These are phyloP conservation scores for Phytopythium delawarense DNA, from an alignment of 352 stramenopile genomes.

Conservation along the genomic window DNA sequence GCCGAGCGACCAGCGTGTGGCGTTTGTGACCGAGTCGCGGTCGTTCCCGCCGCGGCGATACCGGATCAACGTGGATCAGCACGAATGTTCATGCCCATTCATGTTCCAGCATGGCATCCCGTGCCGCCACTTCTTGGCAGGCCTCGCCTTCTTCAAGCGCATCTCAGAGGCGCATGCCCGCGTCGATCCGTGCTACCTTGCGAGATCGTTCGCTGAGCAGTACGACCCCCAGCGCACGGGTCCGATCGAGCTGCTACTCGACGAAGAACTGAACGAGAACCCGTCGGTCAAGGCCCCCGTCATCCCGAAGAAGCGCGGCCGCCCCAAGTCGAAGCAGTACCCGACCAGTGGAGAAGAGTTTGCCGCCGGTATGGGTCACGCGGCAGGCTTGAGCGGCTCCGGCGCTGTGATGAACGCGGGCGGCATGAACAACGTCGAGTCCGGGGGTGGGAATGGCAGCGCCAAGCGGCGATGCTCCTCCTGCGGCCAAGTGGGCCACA, in stretches of 20 bases:
- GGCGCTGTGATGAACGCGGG: constrained; percentile 7
- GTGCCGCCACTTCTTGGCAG: constrained; percentile 29
- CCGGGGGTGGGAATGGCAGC: neutral
- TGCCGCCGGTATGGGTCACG: constrained; percentile 10
- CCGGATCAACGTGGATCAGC: constrained; percentile 21
- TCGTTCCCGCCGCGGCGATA: constrained; percentile 33
- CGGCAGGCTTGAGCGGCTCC: constrained; percentile 6
- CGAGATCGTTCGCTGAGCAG: constrained; percentile 21
- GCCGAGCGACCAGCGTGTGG: constrained; percentile 18
- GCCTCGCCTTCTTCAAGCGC: constrained; percentile 22
- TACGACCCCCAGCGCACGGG: constrained; percentile 20
- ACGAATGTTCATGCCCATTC: constrained; percentile 28
- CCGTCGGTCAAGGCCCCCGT: constrained; percentile 19
- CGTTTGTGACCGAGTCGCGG: constrained; percentile 31
- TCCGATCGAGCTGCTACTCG: constrained; percentile 25
- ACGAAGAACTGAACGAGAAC: constrained; percentile 29
- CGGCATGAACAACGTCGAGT: neutral
- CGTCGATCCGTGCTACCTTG: constrained; percentile 21
- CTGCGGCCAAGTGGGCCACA: constrained; percentile 23
- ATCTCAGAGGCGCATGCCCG: constrained; percentile 12
- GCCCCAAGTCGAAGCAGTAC: constrained; percentile 23
- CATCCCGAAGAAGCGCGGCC: constrained; percentile 24
- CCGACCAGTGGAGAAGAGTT: constrained; percentile 9
- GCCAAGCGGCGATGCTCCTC: constrained; percentile 22
- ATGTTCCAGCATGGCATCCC: constrained; percentile 29